Conservation (phyloP, 371 early-diverging fungal genomes). For the Haplosporangium sp. region DNA sequence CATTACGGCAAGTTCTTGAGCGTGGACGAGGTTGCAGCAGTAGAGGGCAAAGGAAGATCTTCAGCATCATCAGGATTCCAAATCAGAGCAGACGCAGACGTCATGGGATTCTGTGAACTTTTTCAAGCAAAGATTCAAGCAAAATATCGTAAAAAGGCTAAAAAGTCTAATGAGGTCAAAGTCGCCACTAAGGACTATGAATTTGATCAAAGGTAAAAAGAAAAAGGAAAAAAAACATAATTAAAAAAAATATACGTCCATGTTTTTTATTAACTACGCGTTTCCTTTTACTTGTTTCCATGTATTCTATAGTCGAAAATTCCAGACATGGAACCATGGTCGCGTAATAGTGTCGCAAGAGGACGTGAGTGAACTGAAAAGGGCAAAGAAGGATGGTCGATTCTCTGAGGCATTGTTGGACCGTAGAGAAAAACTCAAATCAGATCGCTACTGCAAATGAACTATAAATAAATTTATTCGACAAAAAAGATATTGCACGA, state of each 20-base stretch:
- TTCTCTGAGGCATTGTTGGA: slow-evolving; percentile 84
- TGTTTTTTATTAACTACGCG: background rate
- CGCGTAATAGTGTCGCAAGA: slow-evolving; percentile 63
- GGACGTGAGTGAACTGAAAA: slow-evolving; percentile 64
- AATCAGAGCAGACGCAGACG: slow-evolving; percentile 80
- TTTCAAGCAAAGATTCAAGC: slow-evolving; percentile 81
- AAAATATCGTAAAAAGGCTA: slow-evolving; percentile 54
- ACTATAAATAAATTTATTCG: background rate
- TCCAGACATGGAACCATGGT: slow-evolving; percentile 76
- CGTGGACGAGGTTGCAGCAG: slow-evolving; percentile 66
- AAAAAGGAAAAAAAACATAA: too few species aligned
- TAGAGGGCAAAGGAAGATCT: slow-evolving; percentile 59
- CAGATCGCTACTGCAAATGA: slow-evolving; percentile 87
- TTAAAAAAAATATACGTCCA: too few species aligned
- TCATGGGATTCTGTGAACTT: slow-evolving; percentile 79
- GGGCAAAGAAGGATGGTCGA: slow-evolving; percentile 79
- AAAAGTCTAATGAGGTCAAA: slow-evolving; percentile 59
- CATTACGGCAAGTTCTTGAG: slow-evolving; percentile 71
- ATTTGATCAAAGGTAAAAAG: slow-evolving; percentile 59
- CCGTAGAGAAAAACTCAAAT: slow-evolving; percentile 83
- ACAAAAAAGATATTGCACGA: too few species aligned
- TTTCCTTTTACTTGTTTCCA: background rate
- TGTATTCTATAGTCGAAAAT: slow-evolving; percentile 67
- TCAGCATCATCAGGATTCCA: slow-evolving; percentile 50
- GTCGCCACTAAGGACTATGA: slow-evolving; percentile 58